Evolutionary conservation across 768 basidiomycete species (phyloP).

Genomic region (Macrocybe gigantea): DNA sequence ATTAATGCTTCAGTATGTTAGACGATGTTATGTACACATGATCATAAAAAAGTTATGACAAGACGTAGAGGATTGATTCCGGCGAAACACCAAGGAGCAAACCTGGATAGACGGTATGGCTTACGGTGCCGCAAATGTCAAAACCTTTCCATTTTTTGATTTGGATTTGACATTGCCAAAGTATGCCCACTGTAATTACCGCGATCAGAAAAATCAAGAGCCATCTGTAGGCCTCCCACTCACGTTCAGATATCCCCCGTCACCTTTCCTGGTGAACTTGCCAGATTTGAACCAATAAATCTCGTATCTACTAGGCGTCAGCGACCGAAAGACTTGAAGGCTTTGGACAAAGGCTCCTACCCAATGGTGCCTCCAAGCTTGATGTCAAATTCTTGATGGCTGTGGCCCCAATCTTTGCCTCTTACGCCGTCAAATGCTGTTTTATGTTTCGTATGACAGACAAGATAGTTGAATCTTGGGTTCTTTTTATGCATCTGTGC

Average conservation of each 20-base stretch:
- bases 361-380: conserved; percentile 12
- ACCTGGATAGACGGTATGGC: no score
- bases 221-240: not conserved
- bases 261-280: conserved; percentile 3
- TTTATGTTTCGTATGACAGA: conserved; percentile 15
- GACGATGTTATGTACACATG: no score
- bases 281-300: conserved; percentile 2
- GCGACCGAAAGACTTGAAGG: not conserved
- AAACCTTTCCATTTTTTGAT: no score
- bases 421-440: conserved; percentile 11
- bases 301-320: not conserved
- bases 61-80: no score
- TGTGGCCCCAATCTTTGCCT: conserved; percentile 19
- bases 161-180: no score
- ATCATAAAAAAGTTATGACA: no score
- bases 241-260: conserved; percentile 7
- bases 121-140: no score
- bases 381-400: conserved; percentile 17
- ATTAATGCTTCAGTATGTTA: no score
- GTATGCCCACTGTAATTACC: no score
- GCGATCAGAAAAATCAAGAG: no score
- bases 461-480: conserved; percentile 11
- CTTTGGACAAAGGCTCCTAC: not conserved
- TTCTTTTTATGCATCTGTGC: not conserved
- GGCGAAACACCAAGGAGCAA: no score